Conservation (phyloP, 495 filamentous ascomycete genomes). For the Evernia prunastri region DNA sequence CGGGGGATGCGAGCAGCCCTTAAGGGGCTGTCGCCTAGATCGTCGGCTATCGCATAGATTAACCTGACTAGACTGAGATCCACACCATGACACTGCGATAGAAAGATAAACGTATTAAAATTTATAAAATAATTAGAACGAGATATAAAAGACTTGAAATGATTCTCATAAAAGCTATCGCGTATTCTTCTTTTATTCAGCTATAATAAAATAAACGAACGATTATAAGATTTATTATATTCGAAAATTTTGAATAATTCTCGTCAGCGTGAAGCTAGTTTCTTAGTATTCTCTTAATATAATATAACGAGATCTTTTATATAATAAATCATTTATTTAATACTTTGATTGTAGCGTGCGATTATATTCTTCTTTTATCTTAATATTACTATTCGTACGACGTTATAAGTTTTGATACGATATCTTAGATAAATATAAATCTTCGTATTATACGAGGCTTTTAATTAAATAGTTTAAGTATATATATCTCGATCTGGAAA, state of each 20-base stretch:
- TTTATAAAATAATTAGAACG: no score
- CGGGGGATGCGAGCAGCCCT: no score
- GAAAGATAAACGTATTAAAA: accelerated
- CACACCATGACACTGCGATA: no score
- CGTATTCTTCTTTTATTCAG: not conserved
- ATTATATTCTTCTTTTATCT: not conserved
- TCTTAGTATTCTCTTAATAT: not conserved
- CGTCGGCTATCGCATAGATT: no score
- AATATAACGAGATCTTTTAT: not conserved
- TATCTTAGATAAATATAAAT: not conserved
- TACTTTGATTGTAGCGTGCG: not conserved
- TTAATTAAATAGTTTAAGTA: not conserved
- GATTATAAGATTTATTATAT: not conserved
- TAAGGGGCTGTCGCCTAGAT: no score
- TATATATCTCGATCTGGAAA: not conserved
- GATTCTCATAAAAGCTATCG: not conserved
- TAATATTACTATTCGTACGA: not conserved
- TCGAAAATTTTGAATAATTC: not conserved
- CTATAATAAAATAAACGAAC: not conserved
- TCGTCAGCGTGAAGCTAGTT: not conserved
- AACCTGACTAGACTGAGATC: no score
- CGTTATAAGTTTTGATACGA: not conserved
- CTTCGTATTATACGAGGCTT: not conserved
- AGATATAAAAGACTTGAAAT: not conserved
- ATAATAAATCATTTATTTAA: not conserved